Evolutionary conservation across 1,139 yeast species (phyloP).

Genomic region (Pneumocystis wakefieldiae): DNA sequence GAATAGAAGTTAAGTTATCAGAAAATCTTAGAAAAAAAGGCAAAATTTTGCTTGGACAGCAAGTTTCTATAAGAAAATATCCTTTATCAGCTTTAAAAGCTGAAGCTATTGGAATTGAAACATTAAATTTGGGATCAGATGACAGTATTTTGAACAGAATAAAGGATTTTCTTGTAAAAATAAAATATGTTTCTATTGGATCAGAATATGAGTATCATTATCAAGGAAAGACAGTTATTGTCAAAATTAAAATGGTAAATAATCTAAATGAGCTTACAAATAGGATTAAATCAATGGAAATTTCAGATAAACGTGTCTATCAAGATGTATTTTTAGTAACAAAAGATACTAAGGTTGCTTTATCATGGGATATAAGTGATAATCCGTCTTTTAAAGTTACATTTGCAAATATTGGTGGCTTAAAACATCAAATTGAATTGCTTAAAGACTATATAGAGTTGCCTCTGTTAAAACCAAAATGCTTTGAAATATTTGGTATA

Average conservation of each 20-base stretch:
- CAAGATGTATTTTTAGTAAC: neutral
- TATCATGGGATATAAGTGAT: neutral
- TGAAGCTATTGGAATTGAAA: neutral
- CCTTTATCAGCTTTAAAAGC: neutral
- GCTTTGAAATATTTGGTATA: conserved; percentile 74
- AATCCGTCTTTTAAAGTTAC: conserved; percentile 8
- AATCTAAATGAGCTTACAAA: neutral
- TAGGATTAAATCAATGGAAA: neutral
- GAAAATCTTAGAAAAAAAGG: neutral
- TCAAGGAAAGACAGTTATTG: neutral
- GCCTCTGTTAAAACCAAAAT: conserved; percentile 62
- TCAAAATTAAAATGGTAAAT: neutral
- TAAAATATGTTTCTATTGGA: neutral
- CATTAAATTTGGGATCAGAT: neutral
- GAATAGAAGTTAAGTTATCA: neutral
- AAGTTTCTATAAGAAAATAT: neutral
- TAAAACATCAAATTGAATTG: conserved; percentile 44
- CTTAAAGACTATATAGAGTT: conserved; percentile 58
- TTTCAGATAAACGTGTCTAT: neutral
- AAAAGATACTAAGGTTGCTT: neutral
- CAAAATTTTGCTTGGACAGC: neutral
- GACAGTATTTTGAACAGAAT: neutral
- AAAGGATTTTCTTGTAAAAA: neutral
- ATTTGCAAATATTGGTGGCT: conserved; percentile 62
- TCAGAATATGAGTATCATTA: neutral